Evolutionary conservation across 257 asterid genomes (phyloP), one percentile per base, ranked within the genome.

Genomic region (Paulownia fortunei): DNA sequence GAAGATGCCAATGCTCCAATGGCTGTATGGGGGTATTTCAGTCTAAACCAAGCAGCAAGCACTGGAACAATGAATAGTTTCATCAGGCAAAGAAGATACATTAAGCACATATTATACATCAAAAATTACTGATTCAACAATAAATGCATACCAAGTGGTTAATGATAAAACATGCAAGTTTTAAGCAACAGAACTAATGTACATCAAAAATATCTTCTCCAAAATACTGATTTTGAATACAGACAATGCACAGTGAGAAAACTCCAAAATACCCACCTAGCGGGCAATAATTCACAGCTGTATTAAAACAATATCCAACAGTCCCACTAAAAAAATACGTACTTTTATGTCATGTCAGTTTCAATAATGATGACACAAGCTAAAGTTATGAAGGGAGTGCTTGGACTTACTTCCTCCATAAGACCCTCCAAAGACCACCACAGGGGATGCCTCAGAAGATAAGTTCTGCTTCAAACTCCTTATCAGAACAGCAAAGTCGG

Each of bases 1-100:
- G 97, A 92, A 74, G 97, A 90, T 76, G 97, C 96, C 87, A 92
- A 79, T 63, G 97, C 96, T 80, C 96, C 97, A 74, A 92, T 87
- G 5, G 96, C 91, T 52, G 79, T 54, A 27, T 92, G 96, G 5
- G 97, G 96, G 54, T 92, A 92, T 75, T 92, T 92, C 10, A 92
- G 84, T 84, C 97, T 90, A 84, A 92, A 92, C 97, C 97, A 92
- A 73, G 96, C 89, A 64, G 96, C 93, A 71, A 92, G 77, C 97
- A 92, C 97, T 92, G 82, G 6, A 81, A 76, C 30, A n/a, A 37
- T 23, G 12, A 72, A 62, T 12, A 77, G 6, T 37, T n/a, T 12
- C 66, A 74, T 79, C 47, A 51, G 44, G 9, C 13, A 6, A n/a
- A 56, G 36, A 21, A 36, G 36, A 51, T 21, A 19, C 42, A 46